These are phyloP conservation scores for Termitomyces sp. DNA, from an alignment of 768 basidiomycete species.

Conservation along the genomic window DNA sequence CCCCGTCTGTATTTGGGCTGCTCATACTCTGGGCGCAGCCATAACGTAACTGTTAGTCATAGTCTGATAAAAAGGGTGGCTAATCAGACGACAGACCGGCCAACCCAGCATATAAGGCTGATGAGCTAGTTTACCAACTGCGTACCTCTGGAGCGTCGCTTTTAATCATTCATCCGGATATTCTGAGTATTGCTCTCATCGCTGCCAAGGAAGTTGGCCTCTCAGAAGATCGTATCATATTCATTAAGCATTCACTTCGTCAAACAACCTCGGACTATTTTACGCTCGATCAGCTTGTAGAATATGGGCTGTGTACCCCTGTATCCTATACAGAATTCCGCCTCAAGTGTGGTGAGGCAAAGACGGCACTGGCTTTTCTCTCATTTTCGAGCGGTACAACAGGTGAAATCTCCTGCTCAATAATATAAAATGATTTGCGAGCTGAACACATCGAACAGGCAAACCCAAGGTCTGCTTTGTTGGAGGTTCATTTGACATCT, in stretches of 20 bases:
- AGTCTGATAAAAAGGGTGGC: background rate
- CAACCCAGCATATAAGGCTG: conserved; percentile 54
- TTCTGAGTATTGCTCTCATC: conserved; percentile 35
- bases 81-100: conserved; percentile 42
- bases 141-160: conserved; percentile 39
- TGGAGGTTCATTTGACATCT: background rate
- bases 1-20: conserved; percentile 51
- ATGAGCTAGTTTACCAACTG: conserved; percentile 58
- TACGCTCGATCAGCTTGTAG: conserved; percentile 46
- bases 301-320: conserved; percentile 29
- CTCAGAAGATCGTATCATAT: conserved; percentile 36
- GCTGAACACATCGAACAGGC: conserved; percentile 14
- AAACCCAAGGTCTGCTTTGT: conserved; percentile 29
- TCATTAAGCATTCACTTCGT: conserved; percentile 24
- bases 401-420: conserved; percentile 31
- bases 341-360: conserved; percentile 54
- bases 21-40: conserved; percentile 52
- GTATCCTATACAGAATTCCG: conserved; percentile 39
- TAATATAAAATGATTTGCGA: background rate
- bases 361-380: conserved; percentile 58
- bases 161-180: conserved; percentile 43
- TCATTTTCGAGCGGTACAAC: conserved; percentile 77
- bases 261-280: conserved; percentile 7
- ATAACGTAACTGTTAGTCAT: conserved; percentile 41
- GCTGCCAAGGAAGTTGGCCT: conserved; percentile 39